Evolutionary conservation across 2,329 filamentous ascomycete species (phyloP).

Genomic region (Trichophyton benhamiae): DNA sequence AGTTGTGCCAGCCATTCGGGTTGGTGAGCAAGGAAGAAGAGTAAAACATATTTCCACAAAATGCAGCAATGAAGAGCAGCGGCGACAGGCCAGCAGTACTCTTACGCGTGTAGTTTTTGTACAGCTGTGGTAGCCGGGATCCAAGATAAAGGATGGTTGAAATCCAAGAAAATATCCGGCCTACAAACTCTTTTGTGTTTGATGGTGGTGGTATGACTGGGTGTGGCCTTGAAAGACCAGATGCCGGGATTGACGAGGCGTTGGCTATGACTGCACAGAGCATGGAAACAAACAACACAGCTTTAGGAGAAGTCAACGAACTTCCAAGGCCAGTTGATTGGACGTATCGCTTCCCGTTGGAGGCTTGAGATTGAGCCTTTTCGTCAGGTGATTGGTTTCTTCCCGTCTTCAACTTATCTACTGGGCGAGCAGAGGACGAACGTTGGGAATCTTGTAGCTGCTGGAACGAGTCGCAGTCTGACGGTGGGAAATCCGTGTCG

Average conservation of each 20-base stretch:
- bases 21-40: conserved; percentile 50
- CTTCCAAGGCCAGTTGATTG: conserved; percentile 18
- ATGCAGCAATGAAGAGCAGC: conserved; percentile 52
- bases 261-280: conserved; percentile 34
- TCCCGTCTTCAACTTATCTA: conserved; percentile 5
- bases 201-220: conserved; percentile 16
- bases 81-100: conserved; percentile 53
- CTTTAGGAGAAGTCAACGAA: conserved; percentile 29
- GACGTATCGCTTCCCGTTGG: conserved; percentile 19
- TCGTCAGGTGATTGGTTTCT: conserved; percentile 22
- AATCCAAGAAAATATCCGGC: conserved; percentile 44
- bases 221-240: conserved; percentile 14
- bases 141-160: conserved; percentile 46
- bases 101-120: conserved; percentile 51
- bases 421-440: conserved; percentile 15
- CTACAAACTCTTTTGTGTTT: conserved; percentile 32
- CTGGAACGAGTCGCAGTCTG: conserved; percentile 20
- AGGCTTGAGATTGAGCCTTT: conserved; percentile 21
- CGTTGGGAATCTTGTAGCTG: conserved; percentile 13
- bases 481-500: conserved; percentile 25
- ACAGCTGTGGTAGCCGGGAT: conserved; percentile 52
- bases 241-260: conserved; percentile 27
- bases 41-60: conserved; percentile 57
- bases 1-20: conserved; percentile 50
- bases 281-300: conserved; percentile 34